phyloP scores from a whole-genome alignment of 2,329 filamentous ascomycete species.

The Phialophora macrospora region DNA sequence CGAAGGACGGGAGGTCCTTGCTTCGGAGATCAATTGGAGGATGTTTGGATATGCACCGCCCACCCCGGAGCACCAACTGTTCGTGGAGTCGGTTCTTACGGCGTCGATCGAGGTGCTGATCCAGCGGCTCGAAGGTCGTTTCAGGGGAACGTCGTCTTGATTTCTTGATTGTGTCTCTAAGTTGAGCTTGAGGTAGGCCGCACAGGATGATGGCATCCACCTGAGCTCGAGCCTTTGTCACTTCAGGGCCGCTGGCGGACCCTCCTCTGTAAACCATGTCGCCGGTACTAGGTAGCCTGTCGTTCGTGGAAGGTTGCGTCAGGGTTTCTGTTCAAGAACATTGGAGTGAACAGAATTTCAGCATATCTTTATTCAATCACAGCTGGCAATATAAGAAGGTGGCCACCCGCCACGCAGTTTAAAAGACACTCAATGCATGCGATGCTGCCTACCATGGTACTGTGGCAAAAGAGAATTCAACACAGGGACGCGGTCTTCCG shows the following conservation, averaged over 20 bases:
- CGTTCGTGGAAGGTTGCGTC: not conserved
- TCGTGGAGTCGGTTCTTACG: conserved; percentile 2
- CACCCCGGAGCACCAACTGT: not conserved
- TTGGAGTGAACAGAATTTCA: not conserved
- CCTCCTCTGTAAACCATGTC: not conserved
- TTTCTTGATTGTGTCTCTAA: not conserved
- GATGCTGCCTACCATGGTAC: not conserved
- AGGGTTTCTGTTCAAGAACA: not conserved
- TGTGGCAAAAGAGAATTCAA: not conserved
- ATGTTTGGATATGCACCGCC: not conserved
- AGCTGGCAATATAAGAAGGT: not conserved
- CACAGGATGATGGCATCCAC: not conserved
- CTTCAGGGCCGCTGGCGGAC: not conserved
- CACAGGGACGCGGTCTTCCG: not conserved
- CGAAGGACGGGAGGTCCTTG: conserved; percentile 8
- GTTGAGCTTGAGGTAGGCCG: not conserved
- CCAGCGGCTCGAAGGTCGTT: not conserved
- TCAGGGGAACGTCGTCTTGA: not conserved
- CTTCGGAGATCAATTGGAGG: conserved; percentile 8
- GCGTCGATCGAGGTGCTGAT: conserved; percentile 1
- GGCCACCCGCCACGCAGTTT: not conserved
- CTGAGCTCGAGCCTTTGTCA: not conserved
- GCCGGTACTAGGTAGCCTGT: not conserved
- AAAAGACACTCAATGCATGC: not conserved
- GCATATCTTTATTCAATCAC: not conserved